Evolutionary conservation across 345 rosid species (phyloP).

Genomic region (Bretschneidera sinensis): DNA sequence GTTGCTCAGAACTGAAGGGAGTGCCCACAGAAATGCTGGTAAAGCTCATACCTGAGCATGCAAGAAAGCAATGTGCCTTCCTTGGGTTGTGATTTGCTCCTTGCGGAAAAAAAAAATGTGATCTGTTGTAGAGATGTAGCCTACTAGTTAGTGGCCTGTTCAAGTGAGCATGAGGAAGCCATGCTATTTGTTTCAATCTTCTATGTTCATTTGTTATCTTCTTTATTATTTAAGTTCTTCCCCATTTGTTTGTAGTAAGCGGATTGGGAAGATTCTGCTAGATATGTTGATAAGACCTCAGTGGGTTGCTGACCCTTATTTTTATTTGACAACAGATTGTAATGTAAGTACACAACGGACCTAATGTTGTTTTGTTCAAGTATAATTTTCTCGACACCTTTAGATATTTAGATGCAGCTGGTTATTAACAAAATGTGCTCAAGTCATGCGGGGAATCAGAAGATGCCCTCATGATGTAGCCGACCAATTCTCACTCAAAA

Average conservation of each 20-base stretch:
- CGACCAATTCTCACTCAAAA: too few species aligned
- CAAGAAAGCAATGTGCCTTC: constrained; percentile 39
- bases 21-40: constrained; percentile 32
- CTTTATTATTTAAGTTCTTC: neutral
- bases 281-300: neutral
- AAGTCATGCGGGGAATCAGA: too few species aligned
- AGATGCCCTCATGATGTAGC: too few species aligned
- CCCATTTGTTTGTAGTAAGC: neutral
- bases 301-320: neutral
- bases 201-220: neutral
- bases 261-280: neutral
- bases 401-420: too few species aligned
- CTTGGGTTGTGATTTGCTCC: constrained; percentile 30
- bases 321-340: neutral
- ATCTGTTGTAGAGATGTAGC: neutral
- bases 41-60: constrained; percentile 46
- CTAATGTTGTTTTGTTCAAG: neutral
- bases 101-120: constrained; percentile 13
- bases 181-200: neutral
- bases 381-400: neutral
- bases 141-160: neutral
- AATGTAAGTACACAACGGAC: neutral
- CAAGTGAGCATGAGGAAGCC: neutral
- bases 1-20: constrained; percentile 68
- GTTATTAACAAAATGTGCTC: too few species aligned